Evolutionary conservation across 2,329 filamentous ascomycete genomes (phyloP), one percentile per base, ranked within the genome.

Genomic region (Grosmannia huntii): DNA sequence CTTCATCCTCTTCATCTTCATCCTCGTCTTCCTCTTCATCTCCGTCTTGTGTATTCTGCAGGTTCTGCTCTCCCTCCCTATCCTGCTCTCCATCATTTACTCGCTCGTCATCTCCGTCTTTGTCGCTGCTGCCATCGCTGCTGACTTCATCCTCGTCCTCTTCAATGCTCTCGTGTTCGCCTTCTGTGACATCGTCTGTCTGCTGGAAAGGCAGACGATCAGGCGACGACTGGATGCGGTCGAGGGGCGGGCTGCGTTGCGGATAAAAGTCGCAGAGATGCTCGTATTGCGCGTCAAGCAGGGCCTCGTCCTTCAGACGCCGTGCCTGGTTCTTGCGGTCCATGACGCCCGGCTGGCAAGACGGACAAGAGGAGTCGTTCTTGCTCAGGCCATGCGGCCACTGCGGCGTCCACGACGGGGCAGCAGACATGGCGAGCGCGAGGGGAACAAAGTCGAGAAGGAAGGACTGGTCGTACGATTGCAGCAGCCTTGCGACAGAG

Each of bases 301-400:
- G 28, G n/a, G 27, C 19, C 27, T 21, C 44, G 23, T 58, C 57
- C 51, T 44, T 50, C 16, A 44, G 25, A 7, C 44, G 57, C n/a
- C 25, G 6, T 1, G 21, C 6, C 14, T 16, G 27, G 52, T 23
- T 54, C 23, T 50, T 25, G 51, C 52, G 51, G 28, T 55, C 57
- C 57, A 58, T 50, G 27, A 55, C 41, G 16, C 51, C 51, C 5
- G 50, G 56, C 51, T 54, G 56, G 28, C 56, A 58, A 50, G 51
- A 53, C 4, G 56, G 56, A n/a, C 56, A 57, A 7, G 21, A 9
- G 16, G 49, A 23, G 25, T 31, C 16, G 33, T 16, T 4, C 23
- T 46, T 46, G 33, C 49, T 46, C 16, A 53, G 19, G 25, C 56
- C 50, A 16, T 53, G 56, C 0, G 56, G 56, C 56, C 56, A 53